phyloP scores from a whole-genome alignment of 139 green algal species.

The Tetraselmis striata region DNA sequence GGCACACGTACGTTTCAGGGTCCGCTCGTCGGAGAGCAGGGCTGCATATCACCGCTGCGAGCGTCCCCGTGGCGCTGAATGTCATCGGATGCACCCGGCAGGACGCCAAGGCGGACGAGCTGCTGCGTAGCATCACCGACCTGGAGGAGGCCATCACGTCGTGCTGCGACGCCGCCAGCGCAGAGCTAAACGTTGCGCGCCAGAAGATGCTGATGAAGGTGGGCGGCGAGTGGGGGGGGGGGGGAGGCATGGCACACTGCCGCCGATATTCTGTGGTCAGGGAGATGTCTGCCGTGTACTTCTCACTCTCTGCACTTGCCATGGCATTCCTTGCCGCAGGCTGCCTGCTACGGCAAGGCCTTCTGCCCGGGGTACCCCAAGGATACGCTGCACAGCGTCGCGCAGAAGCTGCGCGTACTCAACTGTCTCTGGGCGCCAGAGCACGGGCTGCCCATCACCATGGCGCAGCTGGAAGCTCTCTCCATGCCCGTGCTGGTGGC shows the following conservation, averaged over 20 bases:
- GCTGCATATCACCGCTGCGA: too few relatives aligned
- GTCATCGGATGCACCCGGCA: too few relatives aligned
- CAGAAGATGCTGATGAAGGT: constrained; percentile 28
- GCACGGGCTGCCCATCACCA: constrained; percentile 71
- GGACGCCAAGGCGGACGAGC: constrained; percentile 24
- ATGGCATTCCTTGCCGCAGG: too few relatives aligned
- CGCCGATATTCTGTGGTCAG: too few relatives aligned
- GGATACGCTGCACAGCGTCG: constrained; percentile 28
- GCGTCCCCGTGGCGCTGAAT: too few relatives aligned
- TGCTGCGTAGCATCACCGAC: constrained; percentile 60
- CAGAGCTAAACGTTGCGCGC: constrained; percentile 26
- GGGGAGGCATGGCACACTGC: too few relatives aligned
- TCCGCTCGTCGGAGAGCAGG: too few relatives aligned
- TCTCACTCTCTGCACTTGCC: too few relatives aligned
- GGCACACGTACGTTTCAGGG: too few relatives aligned
- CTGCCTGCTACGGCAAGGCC: constrained; percentile 59
- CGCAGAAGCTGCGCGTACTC: constrained; percentile 62
- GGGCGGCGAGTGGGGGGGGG: constrained; percentile 5
- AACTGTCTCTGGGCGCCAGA: constrained; percentile 60
- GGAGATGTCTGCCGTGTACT: too few relatives aligned
- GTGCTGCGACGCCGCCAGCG: constrained; percentile 50
- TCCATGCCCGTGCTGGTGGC: constrained; percentile 54
- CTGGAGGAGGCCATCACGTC: constrained; percentile 49
- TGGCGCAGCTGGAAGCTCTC: constrained; percentile 61
- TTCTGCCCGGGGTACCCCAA: constrained; percentile 44